Conservation (phyloP, 768 basidiomycete genomes). For the Mycena galopus region DNA sequence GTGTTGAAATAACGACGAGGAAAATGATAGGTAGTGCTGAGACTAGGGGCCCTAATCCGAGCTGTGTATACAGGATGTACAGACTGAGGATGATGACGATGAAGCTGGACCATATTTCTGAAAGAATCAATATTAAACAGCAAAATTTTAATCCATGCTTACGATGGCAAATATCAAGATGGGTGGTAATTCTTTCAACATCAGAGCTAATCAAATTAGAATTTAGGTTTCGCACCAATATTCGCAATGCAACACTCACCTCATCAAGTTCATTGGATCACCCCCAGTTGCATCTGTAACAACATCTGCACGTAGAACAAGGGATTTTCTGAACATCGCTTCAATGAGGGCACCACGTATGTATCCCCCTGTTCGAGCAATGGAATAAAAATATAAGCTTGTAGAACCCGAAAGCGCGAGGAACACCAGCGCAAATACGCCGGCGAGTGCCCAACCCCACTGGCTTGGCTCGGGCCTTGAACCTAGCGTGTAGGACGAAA, state of each 20-base stretch:
- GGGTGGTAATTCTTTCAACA: constrained; percentile 32
- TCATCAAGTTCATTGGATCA: constrained; percentile 34
- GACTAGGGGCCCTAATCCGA: constrained; percentile 19
- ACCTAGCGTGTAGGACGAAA: constrained; percentile 20
- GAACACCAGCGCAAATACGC: constrained; percentile 28
- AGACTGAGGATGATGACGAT: constrained; percentile 30
- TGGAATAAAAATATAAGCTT: constrained; percentile 30
- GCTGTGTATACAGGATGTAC: constrained; percentile 23
- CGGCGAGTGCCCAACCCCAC: constrained; percentile 31
- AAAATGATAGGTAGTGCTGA: constrained; percentile 24
- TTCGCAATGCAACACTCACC: not conserved
- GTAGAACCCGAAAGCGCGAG: constrained; percentile 24
- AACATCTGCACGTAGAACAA: constrained; percentile 23
- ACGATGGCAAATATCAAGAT: constrained; percentile 29
- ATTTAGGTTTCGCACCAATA: not conserved
- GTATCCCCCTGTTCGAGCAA: constrained; percentile 28
- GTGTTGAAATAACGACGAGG: constrained; percentile 22
- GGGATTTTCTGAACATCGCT: constrained; percentile 30
- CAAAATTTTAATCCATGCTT: not conserved
- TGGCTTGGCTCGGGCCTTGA: constrained; percentile 23
- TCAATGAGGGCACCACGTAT: constrained; percentile 29
- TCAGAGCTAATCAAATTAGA: constrained; percentile 18
- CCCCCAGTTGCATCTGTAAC: constrained; percentile 26
- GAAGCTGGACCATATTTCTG: constrained; percentile 30
- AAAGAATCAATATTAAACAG: not conserved